Evolutionary conservation across 2,329 filamentous ascomycete species (phyloP), one percentile per base, ranked within the genome.

Genomic region (Plectosphaerella plurivora): DNA sequence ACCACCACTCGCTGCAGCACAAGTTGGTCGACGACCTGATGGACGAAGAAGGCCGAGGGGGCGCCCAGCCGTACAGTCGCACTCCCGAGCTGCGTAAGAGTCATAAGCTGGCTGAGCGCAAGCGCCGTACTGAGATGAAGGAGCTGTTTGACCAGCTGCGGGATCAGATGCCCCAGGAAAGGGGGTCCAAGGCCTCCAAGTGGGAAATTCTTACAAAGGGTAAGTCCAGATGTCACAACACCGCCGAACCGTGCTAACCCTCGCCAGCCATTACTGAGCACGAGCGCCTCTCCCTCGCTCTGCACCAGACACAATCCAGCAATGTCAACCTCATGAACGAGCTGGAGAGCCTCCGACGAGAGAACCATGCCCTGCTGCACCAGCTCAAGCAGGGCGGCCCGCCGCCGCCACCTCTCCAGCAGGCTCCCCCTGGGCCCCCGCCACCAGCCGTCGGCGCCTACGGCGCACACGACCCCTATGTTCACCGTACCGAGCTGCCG

Each of bases 191-290:
- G 66, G 89, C 89, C 0, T 92, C 88, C 59, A 95, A 95, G 61
- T 95, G 89, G 89, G 89, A 95, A 61, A 91, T 93, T 47, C 66
- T 95, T 15, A 91, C 88, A 3, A 93, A 93, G 76, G 88, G 89
- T 92, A 73, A 56, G 78, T 65, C 5, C 28, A 44, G 49, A 44
- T 49, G 47, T 22, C 47, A 41, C 15, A 55, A 35, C 53, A 50
- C 47, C 35, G 39, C n/a, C 37, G 18, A 44, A 51, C 37, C 42
- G n/a, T 5, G 36, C 51, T 58, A 45, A 57, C 56, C 51, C 2
- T 25, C 1, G 16, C 28, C 55, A 85, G 83, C 83, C 16, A 86
- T 86, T 53, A 72, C 77, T 20, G 82, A 86, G 59, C 81, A 86
- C 58, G 77, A 82, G 59, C 74, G 78, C 45, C 79, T 82, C 53